Evolutionary conservation across 176 grass and related monocot genomes (phyloP).

Genomic region (Hsuehochloa calcarea): DNA sequence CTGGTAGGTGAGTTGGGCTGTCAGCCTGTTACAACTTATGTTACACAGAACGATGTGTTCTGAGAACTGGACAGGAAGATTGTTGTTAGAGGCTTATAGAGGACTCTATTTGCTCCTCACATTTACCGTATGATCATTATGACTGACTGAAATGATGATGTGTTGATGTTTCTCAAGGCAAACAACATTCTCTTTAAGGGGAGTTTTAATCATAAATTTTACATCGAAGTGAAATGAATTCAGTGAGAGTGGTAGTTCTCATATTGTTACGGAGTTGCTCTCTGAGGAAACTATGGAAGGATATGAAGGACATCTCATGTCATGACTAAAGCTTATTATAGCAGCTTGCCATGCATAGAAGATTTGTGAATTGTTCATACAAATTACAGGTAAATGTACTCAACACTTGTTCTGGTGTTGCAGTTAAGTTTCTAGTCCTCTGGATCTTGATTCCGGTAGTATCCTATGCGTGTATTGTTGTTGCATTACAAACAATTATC

Average conservation of each 20-base stretch:
- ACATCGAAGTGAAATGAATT: not conserved
- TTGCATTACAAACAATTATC: not conserved
- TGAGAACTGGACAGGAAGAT: not conserved
- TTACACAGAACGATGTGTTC: not conserved
- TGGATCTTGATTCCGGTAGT: not conserved
- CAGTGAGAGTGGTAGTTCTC: not conserved
- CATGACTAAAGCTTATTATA: not conserved
- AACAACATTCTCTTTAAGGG: not conserved
- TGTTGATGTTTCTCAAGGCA: not conserved
- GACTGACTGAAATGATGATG: not conserved
- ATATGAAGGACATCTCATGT: not conserved
- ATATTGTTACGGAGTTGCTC: not conserved
- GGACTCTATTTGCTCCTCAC: not conserved
- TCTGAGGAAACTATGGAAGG: not conserved
- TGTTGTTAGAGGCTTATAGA: not conserved
- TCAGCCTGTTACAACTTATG: not conserved
- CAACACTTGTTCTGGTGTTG: not conserved
- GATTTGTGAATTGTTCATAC: not conserved
- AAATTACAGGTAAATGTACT: conserved; percentile 20
- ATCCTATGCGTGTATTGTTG: not conserved
- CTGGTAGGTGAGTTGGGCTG: not conserved
- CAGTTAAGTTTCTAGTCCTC: not conserved
- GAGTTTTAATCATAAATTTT: not conserved
- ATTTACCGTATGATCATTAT: not conserved
- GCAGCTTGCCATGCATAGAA: not conserved